Conservation (phyloP, 768 basidiomycete genomes). For the Rhizopogon roseolus region DNA sequence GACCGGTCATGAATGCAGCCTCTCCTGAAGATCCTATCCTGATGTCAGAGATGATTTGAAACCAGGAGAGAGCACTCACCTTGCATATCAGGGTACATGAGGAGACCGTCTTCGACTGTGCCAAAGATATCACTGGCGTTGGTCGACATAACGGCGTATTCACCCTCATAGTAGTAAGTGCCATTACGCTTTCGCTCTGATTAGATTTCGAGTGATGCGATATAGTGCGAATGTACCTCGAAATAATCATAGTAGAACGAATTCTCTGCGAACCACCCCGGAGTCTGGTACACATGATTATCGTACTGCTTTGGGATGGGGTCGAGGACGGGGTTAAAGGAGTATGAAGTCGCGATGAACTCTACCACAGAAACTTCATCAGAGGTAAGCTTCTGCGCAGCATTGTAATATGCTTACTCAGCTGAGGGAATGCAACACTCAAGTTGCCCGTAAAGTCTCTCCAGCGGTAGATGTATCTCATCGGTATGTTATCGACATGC, state of each 20-base stretch:
- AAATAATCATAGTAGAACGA: constrained; percentile 49
- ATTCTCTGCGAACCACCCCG: constrained; percentile 43
- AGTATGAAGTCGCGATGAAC: constrained; percentile 51
- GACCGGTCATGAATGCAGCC: constrained; percentile 65
- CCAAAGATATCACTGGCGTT: constrained; percentile 48
- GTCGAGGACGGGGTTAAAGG: constrained; percentile 38
- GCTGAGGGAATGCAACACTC: constrained; percentile 42
- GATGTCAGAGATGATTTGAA: neutral
- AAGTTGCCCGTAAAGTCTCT: constrained; percentile 40
- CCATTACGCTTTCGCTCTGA: constrained; percentile 44
- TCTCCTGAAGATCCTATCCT: constrained; percentile 46
- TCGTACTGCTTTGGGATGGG: constrained; percentile 52
- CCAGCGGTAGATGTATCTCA: constrained; percentile 52
- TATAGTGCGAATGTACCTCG: constrained; percentile 20
- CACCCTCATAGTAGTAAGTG: constrained; percentile 57
- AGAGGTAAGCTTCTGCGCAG: constrained; percentile 6
- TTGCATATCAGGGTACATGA: constrained; percentile 52
- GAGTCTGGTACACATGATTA: constrained; percentile 54
- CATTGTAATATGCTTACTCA: constrained; percentile 31
- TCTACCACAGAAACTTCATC: constrained; percentile 26
- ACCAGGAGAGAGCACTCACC: constrained; percentile 27
- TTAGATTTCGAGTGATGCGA: neutral
- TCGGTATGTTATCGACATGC: neutral
- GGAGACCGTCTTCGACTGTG: constrained; percentile 37
- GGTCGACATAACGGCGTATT: constrained; percentile 55